phyloP scores from a whole-genome alignment of 345 rosid genomes.

The Melastoma malabathricum region DNA sequence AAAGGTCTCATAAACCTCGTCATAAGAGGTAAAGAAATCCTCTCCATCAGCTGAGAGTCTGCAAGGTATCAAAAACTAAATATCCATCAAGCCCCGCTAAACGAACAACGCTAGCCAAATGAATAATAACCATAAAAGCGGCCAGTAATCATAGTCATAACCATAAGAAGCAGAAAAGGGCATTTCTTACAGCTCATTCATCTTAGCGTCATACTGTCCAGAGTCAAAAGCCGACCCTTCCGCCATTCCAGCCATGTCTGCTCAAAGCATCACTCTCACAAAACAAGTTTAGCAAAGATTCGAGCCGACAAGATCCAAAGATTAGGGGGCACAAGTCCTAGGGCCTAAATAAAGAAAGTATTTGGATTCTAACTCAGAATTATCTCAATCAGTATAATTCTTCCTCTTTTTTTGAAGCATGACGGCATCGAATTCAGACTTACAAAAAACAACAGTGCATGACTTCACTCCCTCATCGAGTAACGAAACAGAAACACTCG shows the following conservation, averaged over 20 bases:
- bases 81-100: no score
- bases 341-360: no score
- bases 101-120: no score
- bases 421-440: no score
- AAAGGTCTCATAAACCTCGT: constrained; percentile 58
- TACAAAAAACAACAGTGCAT: no score
- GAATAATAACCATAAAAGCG: not conserved
- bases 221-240: constrained; percentile 67
- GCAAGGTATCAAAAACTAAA: constrained; percentile 7
- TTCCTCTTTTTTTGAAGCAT: no score
- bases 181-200: constrained; percentile 45
- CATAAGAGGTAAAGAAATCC: constrained; percentile 62
- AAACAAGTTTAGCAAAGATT: not conserved
- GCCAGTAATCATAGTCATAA: not conserved
- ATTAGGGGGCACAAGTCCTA: no score
- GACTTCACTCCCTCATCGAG: no score
- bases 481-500: no score
- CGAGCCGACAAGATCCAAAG: no score
- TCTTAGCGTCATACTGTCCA: constrained; percentile 48
- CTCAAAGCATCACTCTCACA: constrained; percentile 7
- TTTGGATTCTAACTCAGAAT: no score
- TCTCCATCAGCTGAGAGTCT: constrained; percentile 46
- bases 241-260: constrained; percentile 57
- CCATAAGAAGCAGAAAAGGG: not conserved
- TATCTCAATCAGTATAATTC: no score